Base-by-base conservation (phyloP, 2,329 filamentous ascomycete species). In the Fusarium pseudoanthophilum region DNA sequence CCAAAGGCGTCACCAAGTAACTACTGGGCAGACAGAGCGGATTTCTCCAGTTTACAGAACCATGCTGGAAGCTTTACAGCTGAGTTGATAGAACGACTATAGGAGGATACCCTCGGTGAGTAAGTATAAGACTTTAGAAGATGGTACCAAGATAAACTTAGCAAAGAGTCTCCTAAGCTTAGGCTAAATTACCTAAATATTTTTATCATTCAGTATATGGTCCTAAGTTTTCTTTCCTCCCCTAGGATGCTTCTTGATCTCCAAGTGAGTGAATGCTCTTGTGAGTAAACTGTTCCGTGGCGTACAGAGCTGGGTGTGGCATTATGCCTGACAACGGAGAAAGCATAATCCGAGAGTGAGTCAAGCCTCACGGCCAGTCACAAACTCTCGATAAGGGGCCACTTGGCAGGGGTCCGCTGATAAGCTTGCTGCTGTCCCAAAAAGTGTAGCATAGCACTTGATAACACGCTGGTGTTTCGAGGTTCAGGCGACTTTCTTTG, bases 381-480 rank as follows among this genome's bases (percentile, higher is more conserved):
- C 5, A 26, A 7, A 1, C 2, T 6, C 13, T 28, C 52, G 75
- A 80, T 80, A 79, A 71, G n/a, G n/a, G 37, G 14, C 59, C 42
- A 57, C 32, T 24, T 40, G 46, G 55, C 73, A 72, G 51, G 75
- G 70, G 57, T 60, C 7, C 6, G 8, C 43, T 37, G 77, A 78
- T 77, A 78, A 72, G 74, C 28, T 28, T 24, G 16, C 5, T 42
- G 11, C 30, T 24, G 42, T 39, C 67, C 65, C 55, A 64, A 75
- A 72, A 63, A 70, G 71, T 74, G 60, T 70, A 60, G 66, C 53
- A 67, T 69, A 60, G 66, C 53, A 68, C 74, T 77, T 81, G 75
- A 79, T 82, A 82, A 82, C 80, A 82, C 80, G 80, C 80, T 82
- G 80, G 79, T 80, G 78, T 74, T 72, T 74, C 71, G 64, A 39